Conservation (phyloP, 176 grass and related monocot genomes). For the Poa annua region DNA sequence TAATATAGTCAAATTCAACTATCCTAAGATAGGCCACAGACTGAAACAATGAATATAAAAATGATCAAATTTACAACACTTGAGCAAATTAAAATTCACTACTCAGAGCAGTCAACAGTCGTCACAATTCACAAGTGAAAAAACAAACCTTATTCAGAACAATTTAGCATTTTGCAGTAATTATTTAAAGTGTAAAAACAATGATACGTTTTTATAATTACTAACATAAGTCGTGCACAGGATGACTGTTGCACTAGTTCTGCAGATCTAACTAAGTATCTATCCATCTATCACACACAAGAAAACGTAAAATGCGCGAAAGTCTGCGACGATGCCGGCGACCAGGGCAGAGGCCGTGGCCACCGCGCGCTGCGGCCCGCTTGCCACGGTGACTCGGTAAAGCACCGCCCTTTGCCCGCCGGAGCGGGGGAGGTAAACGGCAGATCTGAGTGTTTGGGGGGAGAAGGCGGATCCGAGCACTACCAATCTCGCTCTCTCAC, state of each 20-base stretch:
- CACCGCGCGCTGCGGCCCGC: not conserved
- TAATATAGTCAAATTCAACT: not conserved
- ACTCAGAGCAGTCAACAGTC: not conserved
- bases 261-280: constrained; percentile 31
- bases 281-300: not conserved
- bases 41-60: not conserved
- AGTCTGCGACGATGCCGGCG: not conserved
- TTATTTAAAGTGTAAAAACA: not conserved
- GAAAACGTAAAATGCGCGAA: not conserved
- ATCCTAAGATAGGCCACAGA: not conserved
- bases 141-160: not conserved
- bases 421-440: not conserved
- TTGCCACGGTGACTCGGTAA: not conserved
- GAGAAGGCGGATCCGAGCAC: not conserved
- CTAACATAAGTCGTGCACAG: not conserved
- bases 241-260: not conserved
- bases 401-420: not conserved
- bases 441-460: constrained; percentile 13
- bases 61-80: not conserved
- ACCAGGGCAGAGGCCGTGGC: not conserved
- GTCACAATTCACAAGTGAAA: not conserved
- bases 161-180: not conserved
- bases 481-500: not conserved
- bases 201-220: not conserved
- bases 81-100: constrained; percentile 9